Evolutionary conservation across 257 asterid genomes (phyloP).

Genomic region (Cynanchum wilfordii): DNA sequence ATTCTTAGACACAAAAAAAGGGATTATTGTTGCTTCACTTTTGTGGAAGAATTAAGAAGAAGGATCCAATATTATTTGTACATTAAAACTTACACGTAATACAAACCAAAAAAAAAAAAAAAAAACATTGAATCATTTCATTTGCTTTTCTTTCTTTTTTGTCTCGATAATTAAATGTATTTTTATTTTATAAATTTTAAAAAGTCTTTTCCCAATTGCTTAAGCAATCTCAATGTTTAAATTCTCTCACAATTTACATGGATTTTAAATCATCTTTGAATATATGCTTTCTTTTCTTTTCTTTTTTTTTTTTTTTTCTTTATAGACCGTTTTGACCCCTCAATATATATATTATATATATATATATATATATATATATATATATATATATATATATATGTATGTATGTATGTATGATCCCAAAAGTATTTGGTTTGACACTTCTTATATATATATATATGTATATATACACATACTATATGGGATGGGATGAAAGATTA

Average conservation of each 20-base stretch:
- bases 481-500: background rate
- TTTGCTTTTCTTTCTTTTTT: constrained; percentile 28
- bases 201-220: constrained; percentile 34
- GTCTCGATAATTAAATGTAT: constrained; percentile 1
- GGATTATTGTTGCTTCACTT: constrained; percentile 29
- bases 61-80: constrained; percentile 27
- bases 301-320: background rate
- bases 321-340: too few relatives aligned
- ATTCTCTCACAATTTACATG: constrained; percentile 9
- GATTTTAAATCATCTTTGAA: background rate
- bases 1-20: constrained; percentile 18
- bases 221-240: constrained; percentile 27
- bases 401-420: too few relatives aligned
- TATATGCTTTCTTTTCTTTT: background rate
- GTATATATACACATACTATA: background rate
- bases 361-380: too few relatives aligned
- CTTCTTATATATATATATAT: too few relatives aligned
- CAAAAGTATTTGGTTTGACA: too few relatives aligned
- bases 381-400: too few relatives aligned
- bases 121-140: constrained; percentile 24
- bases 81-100: constrained; percentile 41
- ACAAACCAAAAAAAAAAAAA: background rate
- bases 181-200: background rate
- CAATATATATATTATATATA: too few relatives aligned
- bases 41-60: constrained; percentile 18